Base-by-base conservation (phyloP, 2,329 filamentous ascomycete species). In the Eutypa lata region DNA sequence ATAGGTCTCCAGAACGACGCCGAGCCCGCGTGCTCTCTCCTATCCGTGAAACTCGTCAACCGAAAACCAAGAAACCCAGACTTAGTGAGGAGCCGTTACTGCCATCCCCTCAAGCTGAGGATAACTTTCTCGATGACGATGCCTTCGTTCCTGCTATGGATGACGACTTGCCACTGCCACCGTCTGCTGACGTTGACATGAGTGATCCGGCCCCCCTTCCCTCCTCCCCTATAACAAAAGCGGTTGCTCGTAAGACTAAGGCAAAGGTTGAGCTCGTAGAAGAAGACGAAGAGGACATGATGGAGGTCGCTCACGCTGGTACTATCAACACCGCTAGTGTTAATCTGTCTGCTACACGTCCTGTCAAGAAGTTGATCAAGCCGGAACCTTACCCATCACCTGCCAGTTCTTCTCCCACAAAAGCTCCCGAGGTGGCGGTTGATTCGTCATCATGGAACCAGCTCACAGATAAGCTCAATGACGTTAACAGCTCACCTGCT, bases 391-490 rank as follows among this genome's bases (percentile, higher is more conserved):
- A 88, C 59, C 86, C 90, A 4, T 83, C 87, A 1, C 90, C 90
- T 3, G 80, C 78, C 43, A 90, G 81, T 66, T 96, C 91, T 3
- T 96, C 91, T 16, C 91, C 91, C 16, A 74, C 78, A 7, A 84
- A 86, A 59, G 75, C 81, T 7, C 69, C 80, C 1, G 76, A 82
- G 14, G 73, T 83, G 21, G 72, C 78, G 19, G 79, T 95, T 24
- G 91, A 97, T 73, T 82, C 92, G 1, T 87, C 88, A 1, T 85
- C 90, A 1, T 97, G 94, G 92, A 96, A 91, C 61, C 81, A 89
- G 52, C 85, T 99, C 46, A 92, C 89, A 7, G 85, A 86, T 65
- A 93, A 88, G 63, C 79, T 99, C 56, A 96, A 96, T 62, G 87
- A 97, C 37, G 79, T 94, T 59, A 91, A 83, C 69, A 91, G 86